Percentiles rank a stretch among this genome's conserved stretches.
Evolutionary conservation across 768 basidiomycete genomes (phyloP).

Genomic region (Pilatotrama ljubarskyi): DNA sequence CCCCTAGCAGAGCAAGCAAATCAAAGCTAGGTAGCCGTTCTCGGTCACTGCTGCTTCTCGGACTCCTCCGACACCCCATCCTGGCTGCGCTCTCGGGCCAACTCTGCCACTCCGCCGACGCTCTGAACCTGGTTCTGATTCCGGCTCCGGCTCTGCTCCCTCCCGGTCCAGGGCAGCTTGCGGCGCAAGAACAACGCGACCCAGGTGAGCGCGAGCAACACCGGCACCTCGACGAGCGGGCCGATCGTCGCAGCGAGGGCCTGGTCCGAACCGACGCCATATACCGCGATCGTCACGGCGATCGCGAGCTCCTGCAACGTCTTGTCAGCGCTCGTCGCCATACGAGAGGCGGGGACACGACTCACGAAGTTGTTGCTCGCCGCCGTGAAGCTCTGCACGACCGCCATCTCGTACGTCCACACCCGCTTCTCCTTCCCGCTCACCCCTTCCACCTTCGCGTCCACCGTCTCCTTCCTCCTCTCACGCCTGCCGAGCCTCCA

Average conservation of each 20-base stretch:
- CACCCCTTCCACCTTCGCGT: neutral
- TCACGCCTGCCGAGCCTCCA: constrained; percentile 46
- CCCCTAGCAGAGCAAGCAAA: too few relatives aligned
- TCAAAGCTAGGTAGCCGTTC: too few relatives aligned
- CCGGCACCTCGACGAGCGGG: constrained; percentile 78
- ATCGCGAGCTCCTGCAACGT: constrained; percentile 80
- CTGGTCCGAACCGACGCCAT: constrained; percentile 75
- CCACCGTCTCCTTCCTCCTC: neutral
- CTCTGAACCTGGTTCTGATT: neutral
- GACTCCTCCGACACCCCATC: neutral
- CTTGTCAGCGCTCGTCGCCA: too few relatives aligned
- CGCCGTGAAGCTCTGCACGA: constrained; percentile 78
- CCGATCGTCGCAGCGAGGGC: constrained; percentile 82
- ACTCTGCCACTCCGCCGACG: neutral
- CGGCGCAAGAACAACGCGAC: constrained; percentile 43
- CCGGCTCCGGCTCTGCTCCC: too few relatives aligned
- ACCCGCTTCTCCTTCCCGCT: constrained; percentile 5
- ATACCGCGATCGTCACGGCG: constrained; percentile 76
- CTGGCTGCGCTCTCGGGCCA: neutral
- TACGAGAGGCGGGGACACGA: too few relatives aligned
- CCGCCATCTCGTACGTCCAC: constrained; percentile 68
- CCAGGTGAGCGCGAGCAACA: constrained; percentile 68
- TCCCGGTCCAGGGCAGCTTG: constrained; percentile 11
- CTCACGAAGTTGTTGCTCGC: constrained; percentile 77
- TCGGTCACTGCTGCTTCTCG: neutral